A percentile compares a stretch with the other conserved stretches of the same genome.
phyloP scores from a whole-genome alignment of 2,329 filamentous ascomycete species.

The Xylariales sp. region DNA sequence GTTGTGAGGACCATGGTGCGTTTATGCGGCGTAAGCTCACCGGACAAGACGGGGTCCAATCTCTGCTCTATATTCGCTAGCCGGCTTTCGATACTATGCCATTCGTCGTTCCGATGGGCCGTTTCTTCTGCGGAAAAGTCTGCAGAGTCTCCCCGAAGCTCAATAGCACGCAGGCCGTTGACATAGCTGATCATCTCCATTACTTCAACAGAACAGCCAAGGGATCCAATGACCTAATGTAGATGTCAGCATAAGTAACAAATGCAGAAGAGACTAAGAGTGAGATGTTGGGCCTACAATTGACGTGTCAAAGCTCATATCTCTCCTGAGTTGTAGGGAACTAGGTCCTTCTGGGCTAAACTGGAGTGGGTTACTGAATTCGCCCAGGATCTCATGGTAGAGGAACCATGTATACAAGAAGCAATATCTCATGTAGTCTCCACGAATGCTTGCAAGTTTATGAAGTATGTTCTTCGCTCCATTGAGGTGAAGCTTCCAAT shows the following conservation, averaged over 20 bases:
- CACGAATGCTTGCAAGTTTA: conserved; percentile 21
- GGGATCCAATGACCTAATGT: conserved; percentile 39
- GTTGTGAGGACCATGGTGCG: conserved; percentile 32
- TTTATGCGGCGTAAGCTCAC: conserved; percentile 24
- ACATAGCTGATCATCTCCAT: conserved; percentile 38
- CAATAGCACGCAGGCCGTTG: conserved; percentile 29
- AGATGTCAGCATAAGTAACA: neutral
- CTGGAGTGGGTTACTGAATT: conserved; percentile 34
- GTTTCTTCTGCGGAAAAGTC: conserved; percentile 21
- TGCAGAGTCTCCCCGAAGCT: conserved; percentile 24
- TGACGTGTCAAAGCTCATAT: conserved; percentile 26
- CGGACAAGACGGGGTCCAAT: conserved; percentile 23
- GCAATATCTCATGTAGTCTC: conserved; percentile 23
- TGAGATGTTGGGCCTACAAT: conserved; percentile 18
- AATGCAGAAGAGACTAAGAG: neutral
- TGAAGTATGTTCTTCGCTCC: conserved; percentile 35
- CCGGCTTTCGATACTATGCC: conserved; percentile 20
- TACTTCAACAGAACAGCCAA: conserved; percentile 42
- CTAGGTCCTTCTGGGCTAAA: conserved; percentile 21
- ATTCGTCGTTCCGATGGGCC: conserved; percentile 23
- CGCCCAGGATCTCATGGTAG: conserved; percentile 42
- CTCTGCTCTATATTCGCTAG: conserved; percentile 23
- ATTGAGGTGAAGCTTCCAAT: conserved; percentile 40
- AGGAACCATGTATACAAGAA: conserved; percentile 43
- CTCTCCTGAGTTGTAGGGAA: conserved; percentile 24